A percentile compares a stretch with the other conserved stretches of the same genome.
Evolutionary conservation across 2,329 filamentous ascomycete species (phyloP).

Genomic region (Mollisia scopiformis): DNA sequence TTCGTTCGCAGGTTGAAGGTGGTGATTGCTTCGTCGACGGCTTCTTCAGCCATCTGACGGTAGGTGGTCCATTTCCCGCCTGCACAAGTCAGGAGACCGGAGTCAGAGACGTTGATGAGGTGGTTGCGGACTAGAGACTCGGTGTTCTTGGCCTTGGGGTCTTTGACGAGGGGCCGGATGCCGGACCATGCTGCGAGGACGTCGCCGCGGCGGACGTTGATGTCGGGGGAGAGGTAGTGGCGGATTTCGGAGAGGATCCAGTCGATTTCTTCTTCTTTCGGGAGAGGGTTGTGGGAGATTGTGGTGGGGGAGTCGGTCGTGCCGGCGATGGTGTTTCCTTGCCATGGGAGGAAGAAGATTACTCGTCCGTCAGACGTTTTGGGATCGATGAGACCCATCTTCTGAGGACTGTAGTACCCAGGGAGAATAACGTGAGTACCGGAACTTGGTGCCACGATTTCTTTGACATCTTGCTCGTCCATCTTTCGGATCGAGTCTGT

Average conservation of each 20-base stretch:
- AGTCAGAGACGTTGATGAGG: constrained; percentile 76
- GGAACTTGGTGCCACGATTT: constrained; percentile 84
- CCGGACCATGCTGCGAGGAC: constrained; percentile 91
- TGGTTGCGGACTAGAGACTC: constrained; percentile 89
- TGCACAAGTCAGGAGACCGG: constrained; percentile 81
- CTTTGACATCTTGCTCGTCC: constrained; percentile 71
- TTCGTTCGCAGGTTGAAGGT: constrained; percentile 65
- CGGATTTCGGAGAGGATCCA: constrained; percentile 87
- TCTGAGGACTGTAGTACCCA: constrained; percentile 81
- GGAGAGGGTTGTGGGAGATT: constrained; percentile 74
- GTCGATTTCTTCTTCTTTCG: constrained; percentile 81
- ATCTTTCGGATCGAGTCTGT: constrained; percentile 84
- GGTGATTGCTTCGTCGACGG: constrained; percentile 77
- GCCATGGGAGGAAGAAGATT: constrained; percentile 93
- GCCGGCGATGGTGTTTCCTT: constrained; percentile 88
- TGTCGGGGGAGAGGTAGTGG: constrained; percentile 80
- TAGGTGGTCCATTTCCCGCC: constrained; percentile 95
- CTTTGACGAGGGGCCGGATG: constrained; percentile 83
- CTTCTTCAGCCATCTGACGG: constrained; percentile 90
- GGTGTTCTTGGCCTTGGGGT: constrained; percentile 83
- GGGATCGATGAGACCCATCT: constrained; percentile 88
- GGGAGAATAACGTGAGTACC: constrained; percentile 87
- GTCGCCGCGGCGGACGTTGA: constrained; percentile 81
- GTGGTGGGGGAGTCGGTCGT: constrained; percentile 80
- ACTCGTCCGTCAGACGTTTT: constrained; percentile 86